Evolutionary conservation across 441 rosid species (phyloP).

Genomic region (Pelargonium australe): DNA sequence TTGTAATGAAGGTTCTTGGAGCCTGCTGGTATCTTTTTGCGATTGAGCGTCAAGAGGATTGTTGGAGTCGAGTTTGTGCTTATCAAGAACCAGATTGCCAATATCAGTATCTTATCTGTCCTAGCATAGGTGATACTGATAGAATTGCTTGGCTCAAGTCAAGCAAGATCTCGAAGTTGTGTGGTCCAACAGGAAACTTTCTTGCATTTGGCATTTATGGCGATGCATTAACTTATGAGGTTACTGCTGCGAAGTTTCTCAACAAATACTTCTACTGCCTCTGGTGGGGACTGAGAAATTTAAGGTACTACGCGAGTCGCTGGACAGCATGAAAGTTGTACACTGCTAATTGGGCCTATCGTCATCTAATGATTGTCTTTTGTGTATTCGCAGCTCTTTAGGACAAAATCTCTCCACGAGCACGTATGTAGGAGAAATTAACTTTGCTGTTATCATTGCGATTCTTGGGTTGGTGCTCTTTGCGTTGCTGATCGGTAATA

Average conservation of each 20-base stretch:
- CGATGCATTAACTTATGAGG: conserved; percentile 27
- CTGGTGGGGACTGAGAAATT: conserved; percentile 44
- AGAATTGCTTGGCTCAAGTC: conserved; percentile 27
- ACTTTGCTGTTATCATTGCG: conserved; percentile 37
- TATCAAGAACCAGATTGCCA: conserved; percentile 22
- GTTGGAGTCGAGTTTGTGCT: conserved; percentile 38
- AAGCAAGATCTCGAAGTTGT: conserved; percentile 29
- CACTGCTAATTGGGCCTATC: neutral
- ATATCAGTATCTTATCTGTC: conserved; percentile 26
- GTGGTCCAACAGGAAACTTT: conserved; percentile 17
- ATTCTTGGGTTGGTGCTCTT: conserved; percentile 47
- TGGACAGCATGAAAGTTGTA: neutral
- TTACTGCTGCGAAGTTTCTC: conserved; percentile 29
- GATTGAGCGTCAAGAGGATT: conserved; percentile 42
- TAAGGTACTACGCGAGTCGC: conserved; percentile 24
- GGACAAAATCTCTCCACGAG: conserved; percentile 52
- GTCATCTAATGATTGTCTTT: neutral
- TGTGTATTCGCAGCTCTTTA: conserved; percentile 35
- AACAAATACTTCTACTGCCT: conserved; percentile 39
- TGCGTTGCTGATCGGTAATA: conserved; percentile 52
- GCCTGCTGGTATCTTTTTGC: conserved; percentile 54
- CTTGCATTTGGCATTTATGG: conserved; percentile 34
- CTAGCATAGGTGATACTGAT: conserved; percentile 9
- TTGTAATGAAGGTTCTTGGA: conserved; percentile 40
- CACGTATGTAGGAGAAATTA: conserved; percentile 44